Base-by-base conservation (phyloP, 2,329 filamentous ascomycete genomes). In the Xylariaceae sp. region DNA sequence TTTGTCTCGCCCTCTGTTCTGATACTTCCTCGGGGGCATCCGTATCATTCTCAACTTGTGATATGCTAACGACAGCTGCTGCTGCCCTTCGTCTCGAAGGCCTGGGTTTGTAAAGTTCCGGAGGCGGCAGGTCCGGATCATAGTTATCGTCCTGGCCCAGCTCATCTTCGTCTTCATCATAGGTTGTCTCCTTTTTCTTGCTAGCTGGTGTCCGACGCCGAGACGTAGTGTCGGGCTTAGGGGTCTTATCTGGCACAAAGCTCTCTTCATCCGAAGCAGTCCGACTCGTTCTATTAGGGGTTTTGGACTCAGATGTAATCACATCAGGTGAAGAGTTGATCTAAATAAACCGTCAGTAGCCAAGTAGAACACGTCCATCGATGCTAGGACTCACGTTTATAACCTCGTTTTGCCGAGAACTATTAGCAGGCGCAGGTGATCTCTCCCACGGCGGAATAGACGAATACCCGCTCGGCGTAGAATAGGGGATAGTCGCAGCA, bases 391-490 rank as follows among this genome's bases (percentile, higher is more conserved):
- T 64, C 55, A 69, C 71, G 51, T 70, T 59, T 56, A 71, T 64
- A 15, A 64, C 37, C 17, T 61, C 47, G 5, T 55, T 45, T 8
- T 18, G 51, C 11, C 37, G 55, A 13, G 62, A 54, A 45, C 56
- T 63, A 45, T 55, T 63, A 53, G 63, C 58, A 23, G 59, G 53
- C 11, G 44, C 58, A 34, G 56, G 51, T 51, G 42, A 45, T 54
- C 62, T 61, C 57, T 71, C 70, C 68, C 70, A 69, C 0, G 66
- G 66, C 23, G 67, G 68, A 4, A 69, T 66, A 0, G 70, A 67
- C 45, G 71, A 72, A 60, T 70, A 72, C 18, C 66, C 64, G 37
- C 67, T 71, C 4, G 71, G 71, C 13, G 71, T 73, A 49, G 71
- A 65, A 60, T 72, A 71, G 10, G 71, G 66, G 45, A 73, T 65